These are phyloP conservation scores for Nemania abortiva DNA, from an alignment of 2,329 filamentous ascomycete species.

Conservation along the genomic window DNA sequence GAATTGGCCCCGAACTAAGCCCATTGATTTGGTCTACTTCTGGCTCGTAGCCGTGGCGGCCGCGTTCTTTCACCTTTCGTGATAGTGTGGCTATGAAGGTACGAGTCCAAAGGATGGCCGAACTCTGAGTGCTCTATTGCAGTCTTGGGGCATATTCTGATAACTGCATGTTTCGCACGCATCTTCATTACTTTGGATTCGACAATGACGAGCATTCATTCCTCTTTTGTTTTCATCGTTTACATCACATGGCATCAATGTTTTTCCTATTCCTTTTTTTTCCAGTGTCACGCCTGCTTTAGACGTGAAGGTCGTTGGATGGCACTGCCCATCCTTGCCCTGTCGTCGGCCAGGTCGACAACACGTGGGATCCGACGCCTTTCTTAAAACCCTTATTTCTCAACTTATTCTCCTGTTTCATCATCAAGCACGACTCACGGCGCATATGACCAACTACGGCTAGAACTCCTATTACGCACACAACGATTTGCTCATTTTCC, in stretches of 20 bases:
- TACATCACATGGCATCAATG: conserved; percentile 26
- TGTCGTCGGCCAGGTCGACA: conserved; percentile 13
- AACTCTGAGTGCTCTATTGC: background rate
- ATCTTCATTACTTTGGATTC: conserved; percentile 25
- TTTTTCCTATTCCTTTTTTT: conserved; percentile 21
- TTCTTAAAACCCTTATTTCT: conserved; percentile 33
- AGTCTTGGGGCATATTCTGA: conserved; percentile 11
- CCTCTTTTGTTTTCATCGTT: conserved; percentile 24
- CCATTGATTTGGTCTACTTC: conserved; percentile 17
- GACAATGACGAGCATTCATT: conserved; percentile 19
- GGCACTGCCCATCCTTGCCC: conserved; percentile 6
- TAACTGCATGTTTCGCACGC: conserved; percentile 23
- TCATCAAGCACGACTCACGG: conserved; percentile 49
- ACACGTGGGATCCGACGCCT: conserved; percentile 22
- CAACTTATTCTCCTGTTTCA: conserved; percentile 42
- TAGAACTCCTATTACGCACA: conserved; percentile 46
- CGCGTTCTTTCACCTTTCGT: conserved; percentile 7
- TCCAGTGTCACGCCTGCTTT: conserved; percentile 8
- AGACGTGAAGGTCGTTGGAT: conserved; percentile 10
- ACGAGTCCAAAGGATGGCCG: conserved; percentile 8
- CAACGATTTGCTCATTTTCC: conserved; percentile 33
- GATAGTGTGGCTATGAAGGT: conserved; percentile 11
- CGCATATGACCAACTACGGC: conserved; percentile 49
- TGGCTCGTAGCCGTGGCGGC: conserved; percentile 7
- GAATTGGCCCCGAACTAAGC: conserved; percentile 16